Percentiles rank a stretch among this genome's conserved stretches.
These are phyloP conservation scores for Pichia terricola DNA, from an alignment of 1,139 yeast species.

Conservation along the genomic window DNA sequence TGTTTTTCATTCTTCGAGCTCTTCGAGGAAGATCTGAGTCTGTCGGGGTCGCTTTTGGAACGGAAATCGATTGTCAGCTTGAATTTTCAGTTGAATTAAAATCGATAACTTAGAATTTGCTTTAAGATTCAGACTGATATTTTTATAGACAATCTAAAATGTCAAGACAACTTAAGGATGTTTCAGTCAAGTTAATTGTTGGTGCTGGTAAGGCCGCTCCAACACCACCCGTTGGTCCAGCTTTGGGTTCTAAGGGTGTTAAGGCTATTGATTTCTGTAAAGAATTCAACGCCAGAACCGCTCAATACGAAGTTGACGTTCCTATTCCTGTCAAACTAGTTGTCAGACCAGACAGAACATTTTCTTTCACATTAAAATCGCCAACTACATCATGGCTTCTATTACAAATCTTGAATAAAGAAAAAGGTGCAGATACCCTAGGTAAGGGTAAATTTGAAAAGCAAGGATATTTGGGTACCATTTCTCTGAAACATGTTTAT, in stretches of 20 bases:
- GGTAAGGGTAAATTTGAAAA: slow-evolving; percentile 29
- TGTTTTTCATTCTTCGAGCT: too few species aligned
- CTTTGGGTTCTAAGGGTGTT: slow-evolving; percentile 96
- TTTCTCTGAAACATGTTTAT: slow-evolving; percentile 81
- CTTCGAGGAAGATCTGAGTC: too few species aligned
- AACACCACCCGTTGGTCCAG: slow-evolving; percentile 99
- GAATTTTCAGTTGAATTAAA: too few species aligned
- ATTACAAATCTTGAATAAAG: slow-evolving; percentile 74
- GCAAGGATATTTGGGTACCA: slow-evolving; percentile 48
- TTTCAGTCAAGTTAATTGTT: slow-evolving; percentile 79
- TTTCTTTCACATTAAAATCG: slow-evolving; percentile 75
- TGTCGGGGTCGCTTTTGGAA: too few species aligned
- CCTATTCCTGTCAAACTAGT: slow-evolving; percentile 84
- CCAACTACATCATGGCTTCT: slow-evolving; percentile 90
- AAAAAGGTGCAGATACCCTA: slow-evolving; percentile 54
- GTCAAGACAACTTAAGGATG: slow-evolving; percentile 25
- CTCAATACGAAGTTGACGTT: slow-evolving; percentile 70
- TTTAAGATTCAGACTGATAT: too few species aligned
- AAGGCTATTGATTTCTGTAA: slow-evolving; percentile 98
- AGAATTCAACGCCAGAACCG: slow-evolving; percentile 96
- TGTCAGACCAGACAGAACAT: slow-evolving; percentile 87
- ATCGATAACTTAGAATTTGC: too few species aligned
- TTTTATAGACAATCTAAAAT: slow-evolving; percentile 4
- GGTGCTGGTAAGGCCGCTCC: slow-evolving; percentile 99
- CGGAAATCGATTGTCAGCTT: too few species aligned